Base-by-base conservation (phyloP, 1,284 basidiomycete genomes). In the Somion occarium region DNA sequence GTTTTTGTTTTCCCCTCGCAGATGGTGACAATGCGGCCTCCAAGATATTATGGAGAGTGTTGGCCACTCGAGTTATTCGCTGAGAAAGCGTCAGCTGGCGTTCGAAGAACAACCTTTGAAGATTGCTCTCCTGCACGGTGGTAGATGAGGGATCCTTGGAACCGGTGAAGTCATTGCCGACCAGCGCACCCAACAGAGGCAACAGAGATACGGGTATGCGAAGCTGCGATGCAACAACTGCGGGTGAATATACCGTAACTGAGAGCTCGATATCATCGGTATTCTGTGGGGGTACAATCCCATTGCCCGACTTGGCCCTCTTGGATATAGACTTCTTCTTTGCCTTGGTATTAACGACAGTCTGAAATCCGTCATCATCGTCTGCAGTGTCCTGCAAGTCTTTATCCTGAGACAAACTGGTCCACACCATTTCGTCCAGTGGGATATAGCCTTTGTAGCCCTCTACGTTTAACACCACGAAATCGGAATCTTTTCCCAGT, bases 161-260 rank as follows among this genome's bases (percentile, higher is more conserved):
- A 69, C 73, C 57, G 65, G 76, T 61, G 61, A 85, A 92, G 66
- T 96, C 93, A 64, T 94, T 95, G 25, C 93, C 93, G 7, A 91
- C 79, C 1, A 96, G 71, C 2, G 91, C 85, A 9, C 86, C 91
- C n/a, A 96, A 73, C 9, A 96, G 76, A 1, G 93, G 91, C 18
- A 96, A 78, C 46, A 92, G 76, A 0, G 82, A 77, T 0, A 81
- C 69, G 0, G 91, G 85, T 2, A 94, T 67, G 30, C 82, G 74
- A 1, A 95, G 69, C 53, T 87, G 78, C 1, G 72, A 65, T 1
- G 91, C 85, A n/a, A 94, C 76, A 0, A 68, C 61, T 2, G 72
- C 61, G 0, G 90, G 86, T 15, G 75, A 78, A 61, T 85, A 91
- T 15, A 79, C 70, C 1, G 76, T 72, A 44, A 85, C 74, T 0